Evolutionary conservation across 1,284 basidiomycete genomes (phyloP), one percentile per base, ranked within the genome.

Genomic region (Rhizoctonia solani): DNA sequence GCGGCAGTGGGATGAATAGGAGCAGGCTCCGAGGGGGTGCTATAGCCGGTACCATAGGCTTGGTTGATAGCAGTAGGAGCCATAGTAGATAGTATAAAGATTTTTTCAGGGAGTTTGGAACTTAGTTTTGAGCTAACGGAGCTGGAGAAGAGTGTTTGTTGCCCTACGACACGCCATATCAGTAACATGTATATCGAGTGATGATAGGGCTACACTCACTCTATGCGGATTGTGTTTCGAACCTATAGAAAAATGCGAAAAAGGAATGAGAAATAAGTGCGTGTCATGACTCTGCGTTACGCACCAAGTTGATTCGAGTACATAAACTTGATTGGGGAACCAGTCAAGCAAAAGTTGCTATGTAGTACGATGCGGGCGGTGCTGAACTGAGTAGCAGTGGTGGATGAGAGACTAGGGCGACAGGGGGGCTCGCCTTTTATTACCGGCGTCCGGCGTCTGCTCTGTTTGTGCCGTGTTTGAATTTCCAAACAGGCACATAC

Each of bases 1-100:
- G 81, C 87, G 50, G 94, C 88, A 69, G 92, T 95, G 66, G 94
- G 91, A 77, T 97, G 94, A 74, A 95, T 80, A 29, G 86, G 83
- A 52, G 75, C 71, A 50, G 72, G 70, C 47, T 74, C 72, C 67
- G 85, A 82, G 71, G 85, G 85, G 69, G 87, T 87, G 78, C 80
- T 86, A 77, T 84, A 85, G 65, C 85, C 85, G 70, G 85, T 85
- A 70, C 87, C 87, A 72, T 82, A n/a, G n/a, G n/a, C 81, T 73
- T 79, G 76, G 73, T 76, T 74, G 72, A 53, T 69, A 74, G 68
- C 49, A 37, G 49, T 52, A 34, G 59, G 59, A 49, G 59, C 59
- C 59, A 63, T 63, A 23, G 19, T 63, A 21, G 37, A 23, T n/a
- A n/a, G n/a, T 29, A 37, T 49, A 16, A 19, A 58, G 34, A 29